Evolutionary conservation across 331 rosid species (phyloP).

Genomic region (Quercus lobata): DNA sequence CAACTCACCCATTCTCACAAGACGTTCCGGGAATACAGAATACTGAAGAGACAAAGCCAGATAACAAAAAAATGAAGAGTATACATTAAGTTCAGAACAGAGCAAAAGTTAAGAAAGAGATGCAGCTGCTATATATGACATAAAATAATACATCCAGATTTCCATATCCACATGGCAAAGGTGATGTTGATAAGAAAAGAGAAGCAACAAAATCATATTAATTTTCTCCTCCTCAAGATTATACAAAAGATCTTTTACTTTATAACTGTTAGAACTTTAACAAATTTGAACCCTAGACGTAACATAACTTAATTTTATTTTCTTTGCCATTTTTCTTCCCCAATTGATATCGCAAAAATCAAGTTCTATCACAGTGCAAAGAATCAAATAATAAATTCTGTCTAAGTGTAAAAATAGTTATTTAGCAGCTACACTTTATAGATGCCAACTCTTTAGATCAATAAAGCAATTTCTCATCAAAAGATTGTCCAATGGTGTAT

Average conservation of each 20-base stretch:
- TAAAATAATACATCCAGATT: not conserved
- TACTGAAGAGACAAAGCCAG: not conserved
- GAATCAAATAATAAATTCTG: not conserved
- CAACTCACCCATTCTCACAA: slow-evolving; percentile 46
- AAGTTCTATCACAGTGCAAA: not conserved
- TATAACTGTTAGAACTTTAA: not conserved
- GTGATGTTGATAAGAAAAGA: not conserved
- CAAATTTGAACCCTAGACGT: not conserved
- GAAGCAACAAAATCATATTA: not conserved
- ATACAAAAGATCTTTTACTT: not conserved
- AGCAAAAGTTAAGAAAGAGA: not conserved
- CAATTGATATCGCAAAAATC: not conserved
- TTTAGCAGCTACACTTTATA: not conserved
- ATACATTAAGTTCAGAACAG: not conserved
- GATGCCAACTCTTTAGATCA: not conserved
- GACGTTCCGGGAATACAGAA: slow-evolving; percentile 2
- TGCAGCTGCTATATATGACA: not conserved
- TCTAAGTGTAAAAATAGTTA: not conserved
- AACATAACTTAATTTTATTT: not conserved
- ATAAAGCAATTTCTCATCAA: too few relatives aligned
- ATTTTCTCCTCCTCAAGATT: not conserved
- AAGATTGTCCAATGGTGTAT: not conserved
- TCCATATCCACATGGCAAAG: not conserved
- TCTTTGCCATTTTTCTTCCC: not conserved
- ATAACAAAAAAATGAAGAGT: not conserved